Base-by-base conservation (phyloP, 2,329 filamentous ascomycete species). In the Fusarium sp. region DNA sequence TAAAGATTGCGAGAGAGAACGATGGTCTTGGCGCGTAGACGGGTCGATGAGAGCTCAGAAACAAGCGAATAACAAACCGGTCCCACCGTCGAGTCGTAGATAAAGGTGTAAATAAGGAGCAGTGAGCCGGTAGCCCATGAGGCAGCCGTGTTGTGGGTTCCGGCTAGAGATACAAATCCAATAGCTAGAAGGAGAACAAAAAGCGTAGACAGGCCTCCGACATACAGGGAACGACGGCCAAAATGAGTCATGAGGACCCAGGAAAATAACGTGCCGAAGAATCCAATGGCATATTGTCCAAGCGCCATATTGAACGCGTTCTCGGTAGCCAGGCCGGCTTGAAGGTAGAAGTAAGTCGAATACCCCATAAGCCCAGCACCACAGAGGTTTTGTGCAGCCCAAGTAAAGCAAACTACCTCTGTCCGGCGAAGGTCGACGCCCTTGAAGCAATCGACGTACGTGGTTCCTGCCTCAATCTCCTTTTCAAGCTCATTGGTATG, bases 1-100 rank as follows among this genome's bases (percentile, higher is more conserved):
- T 78, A 78, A 20, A 69, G 38, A 53, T 66, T 72, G 28, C 76
- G 72, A 4, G 74, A 72, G 3, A 78, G 65, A 23, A 72, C 74
- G 13, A 78, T 71, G 3, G 76, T 77, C 56, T 77, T 77, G 45
- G 74, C 69, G 3, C 78, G 74, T n/a, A 81, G 71, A 13, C 77
- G 75, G 8, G 76, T 77, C 4, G 78, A 74, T 6, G 75, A 72
- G 9, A 79, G 73, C 70, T 80, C 78, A 36, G 78, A 74, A 4
- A 76, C 73, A 53, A 81, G 85, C 0, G 92, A 94, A 81, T 95
- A 97, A 80, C 91, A 93, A n/a, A 97, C 92, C 52, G 58, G 78
- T 3, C 78, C 78, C 11, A 80, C 73, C 9, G 77, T 78, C 34
- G 70, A 65, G 55, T 78, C 70, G 55, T 78, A 80, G 30, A 80